Conservation (phyloP, 2,329 filamentous ascomycete genomes). For the Talaromyces marneffei region DNA sequence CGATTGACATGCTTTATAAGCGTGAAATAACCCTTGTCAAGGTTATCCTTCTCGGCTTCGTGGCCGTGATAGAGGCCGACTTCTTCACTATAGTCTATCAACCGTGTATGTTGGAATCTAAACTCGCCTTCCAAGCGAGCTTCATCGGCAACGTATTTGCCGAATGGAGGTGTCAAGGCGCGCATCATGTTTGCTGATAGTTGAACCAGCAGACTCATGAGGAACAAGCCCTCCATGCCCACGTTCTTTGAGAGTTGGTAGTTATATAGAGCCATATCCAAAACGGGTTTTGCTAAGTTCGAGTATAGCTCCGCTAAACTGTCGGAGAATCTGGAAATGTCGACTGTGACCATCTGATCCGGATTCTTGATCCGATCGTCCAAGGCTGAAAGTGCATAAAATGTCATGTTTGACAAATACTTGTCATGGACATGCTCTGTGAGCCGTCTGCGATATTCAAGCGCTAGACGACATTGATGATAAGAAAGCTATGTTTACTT, state of each 20-base stretch:
- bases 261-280: conserved; percentile 97
- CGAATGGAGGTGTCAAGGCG: conserved; percentile 88
- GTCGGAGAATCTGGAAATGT: conserved; percentile 94
- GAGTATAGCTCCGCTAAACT: conserved; percentile 92
- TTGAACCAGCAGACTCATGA: conserved; percentile 92
- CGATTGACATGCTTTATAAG: conserved; percentile 98
- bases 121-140: conserved; percentile 93
- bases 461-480: conserved; percentile 88
- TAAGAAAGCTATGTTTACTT: conserved; percentile 67
- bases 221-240: conserved; percentile 90
- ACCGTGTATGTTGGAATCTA: conserved; percentile 83
- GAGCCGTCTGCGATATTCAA: conserved; percentile 86
- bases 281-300: conserved; percentile 85
- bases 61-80: conserved; percentile 88
- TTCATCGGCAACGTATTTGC: conserved; percentile 95
- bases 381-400: conserved; percentile 89
- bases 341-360: conserved; percentile 93
- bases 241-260: conserved; percentile 89
- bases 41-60: conserved; percentile 86
- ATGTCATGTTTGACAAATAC: conserved; percentile 95
- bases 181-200: conserved; percentile 90
- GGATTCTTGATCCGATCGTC: conserved; percentile 98
- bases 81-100: conserved; percentile 96
- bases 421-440: conserved; percentile 95
- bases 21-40: conserved; percentile 98